Conservation (phyloP, 164 flowering plant genomes). For the Liquidambar formosana region DNA sequence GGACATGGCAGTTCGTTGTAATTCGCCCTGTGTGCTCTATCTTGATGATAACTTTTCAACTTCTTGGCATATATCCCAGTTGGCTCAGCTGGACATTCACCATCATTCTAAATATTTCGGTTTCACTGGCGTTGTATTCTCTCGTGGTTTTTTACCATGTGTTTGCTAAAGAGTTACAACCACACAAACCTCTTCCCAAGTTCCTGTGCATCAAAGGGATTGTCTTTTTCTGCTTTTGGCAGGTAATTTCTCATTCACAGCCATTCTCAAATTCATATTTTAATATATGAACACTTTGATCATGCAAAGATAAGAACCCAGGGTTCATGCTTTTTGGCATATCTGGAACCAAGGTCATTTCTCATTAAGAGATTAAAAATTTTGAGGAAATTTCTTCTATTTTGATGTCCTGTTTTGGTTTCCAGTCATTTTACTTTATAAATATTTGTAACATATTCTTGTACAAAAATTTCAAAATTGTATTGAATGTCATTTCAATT, state of each 20-base stretch:
- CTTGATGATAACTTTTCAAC: constrained; percentile 79
- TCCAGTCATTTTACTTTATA: too few species aligned
- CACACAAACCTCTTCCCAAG: constrained; percentile 92
- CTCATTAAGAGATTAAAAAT: too few species aligned
- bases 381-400: too few species aligned
- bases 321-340: too few species aligned
- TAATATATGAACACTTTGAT: background rate
- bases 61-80: constrained; percentile 71
- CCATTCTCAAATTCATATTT: too few species aligned
- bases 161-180: constrained; percentile 88
- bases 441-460: too few species aligned
- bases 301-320: background rate
- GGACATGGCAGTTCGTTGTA: constrained; percentile 98
- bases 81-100: constrained; percentile 96
- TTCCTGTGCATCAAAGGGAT: constrained; percentile 95
- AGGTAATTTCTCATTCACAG: constrained; percentile 57
- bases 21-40: constrained; percentile 85
- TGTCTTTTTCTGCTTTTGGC: constrained; percentile 99
- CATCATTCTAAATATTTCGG: constrained; percentile 80
- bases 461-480: too few species aligned
- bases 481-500: too few species aligned
- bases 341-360: too few species aligned
- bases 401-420: too few species aligned
- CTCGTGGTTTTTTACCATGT: constrained; percentile 86
- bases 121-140: constrained; percentile 86